Percentiles rank a stretch among this genome's conserved stretches.
Conservation (phyloP, 2,329 filamentous ascomycete genomes). For the Lojkania enalia region DNA sequence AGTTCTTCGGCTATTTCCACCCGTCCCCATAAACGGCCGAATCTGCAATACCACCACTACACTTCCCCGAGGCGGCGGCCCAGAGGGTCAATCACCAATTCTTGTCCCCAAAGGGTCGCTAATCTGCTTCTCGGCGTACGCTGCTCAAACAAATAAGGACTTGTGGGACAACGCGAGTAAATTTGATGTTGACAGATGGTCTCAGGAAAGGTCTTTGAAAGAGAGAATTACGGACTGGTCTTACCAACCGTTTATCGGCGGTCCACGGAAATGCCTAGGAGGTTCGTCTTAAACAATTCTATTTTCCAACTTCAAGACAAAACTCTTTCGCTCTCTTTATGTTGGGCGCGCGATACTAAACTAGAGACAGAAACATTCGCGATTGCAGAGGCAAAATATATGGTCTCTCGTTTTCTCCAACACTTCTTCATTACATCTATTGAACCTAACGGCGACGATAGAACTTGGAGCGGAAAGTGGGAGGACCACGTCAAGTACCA, state of each 20-base stretch:
- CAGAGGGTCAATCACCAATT: background rate
- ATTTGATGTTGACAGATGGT: background rate
- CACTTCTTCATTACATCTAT: background rate
- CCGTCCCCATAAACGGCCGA: background rate
- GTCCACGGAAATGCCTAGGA: background rate
- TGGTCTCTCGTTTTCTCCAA: background rate
- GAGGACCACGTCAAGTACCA: background rate
- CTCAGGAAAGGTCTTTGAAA: background rate
- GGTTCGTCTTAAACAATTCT: no score
- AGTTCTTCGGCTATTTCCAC: conserved; percentile 1
- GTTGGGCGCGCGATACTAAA: no score
- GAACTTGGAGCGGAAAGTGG: background rate
- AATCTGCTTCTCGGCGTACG: background rate
- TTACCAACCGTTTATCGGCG: background rate
- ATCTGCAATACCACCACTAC: background rate
- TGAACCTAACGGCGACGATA: background rate
- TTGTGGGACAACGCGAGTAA: background rate
- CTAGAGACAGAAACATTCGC: background rate
- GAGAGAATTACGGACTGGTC: conserved; percentile 1
- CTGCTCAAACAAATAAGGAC: background rate
- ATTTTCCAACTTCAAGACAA: no score
- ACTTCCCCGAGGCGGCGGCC: background rate
- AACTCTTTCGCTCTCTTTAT: no score
- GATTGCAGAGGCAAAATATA: background rate
- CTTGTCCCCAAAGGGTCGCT: background rate